Evolutionary conservation across 495 filamentous ascomycete species (phyloP).

Genomic region (Podospora fimiseda): DNA sequence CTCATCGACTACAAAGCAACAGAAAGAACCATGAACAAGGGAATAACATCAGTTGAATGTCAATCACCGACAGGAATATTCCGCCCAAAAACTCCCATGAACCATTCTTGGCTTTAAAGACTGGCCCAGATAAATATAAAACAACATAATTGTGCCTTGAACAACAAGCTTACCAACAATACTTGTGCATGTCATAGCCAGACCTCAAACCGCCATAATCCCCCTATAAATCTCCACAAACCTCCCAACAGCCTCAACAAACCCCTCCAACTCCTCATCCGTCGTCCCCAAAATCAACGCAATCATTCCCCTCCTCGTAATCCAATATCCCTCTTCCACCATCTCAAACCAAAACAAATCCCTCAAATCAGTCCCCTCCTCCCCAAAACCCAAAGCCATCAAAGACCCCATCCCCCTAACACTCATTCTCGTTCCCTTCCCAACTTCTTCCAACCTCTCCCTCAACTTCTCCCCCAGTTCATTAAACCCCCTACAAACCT

Average conservation of each 20-base stretch:
- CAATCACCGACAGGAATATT: too few species aligned
- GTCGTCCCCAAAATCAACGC: constrained; percentile 39
- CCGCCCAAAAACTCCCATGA: too few species aligned
- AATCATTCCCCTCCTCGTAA: constrained; percentile 36
- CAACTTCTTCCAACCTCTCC: constrained; percentile 24
- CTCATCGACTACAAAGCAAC: too few species aligned
- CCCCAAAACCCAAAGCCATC: constrained; percentile 36
- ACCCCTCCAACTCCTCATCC: constrained; percentile 34
- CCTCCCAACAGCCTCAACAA: constrained; percentile 26
- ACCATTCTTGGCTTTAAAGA: too few species aligned
- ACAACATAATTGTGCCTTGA: too few species aligned
- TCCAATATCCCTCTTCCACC: constrained; percentile 44
- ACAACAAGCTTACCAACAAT: too few species aligned
- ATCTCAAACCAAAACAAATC: constrained; percentile 48
- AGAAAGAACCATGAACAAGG: too few species aligned
- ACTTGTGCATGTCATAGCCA: too few species aligned
- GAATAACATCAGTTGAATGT: too few species aligned
- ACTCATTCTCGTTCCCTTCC: constrained; percentile 28
- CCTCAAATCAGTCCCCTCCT: constrained; percentile 28
- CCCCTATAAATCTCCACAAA: constrained; percentile 20
- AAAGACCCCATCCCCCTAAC: constrained; percentile 42
- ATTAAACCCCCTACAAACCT: constrained; percentile 33
- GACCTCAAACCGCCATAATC: too few species aligned
- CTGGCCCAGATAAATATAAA: too few species aligned
- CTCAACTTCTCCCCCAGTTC: constrained; percentile 30